Base-by-base conservation (phyloP, 2,329 filamentous ascomycete genomes). In the Fusarium sp. region DNA sequence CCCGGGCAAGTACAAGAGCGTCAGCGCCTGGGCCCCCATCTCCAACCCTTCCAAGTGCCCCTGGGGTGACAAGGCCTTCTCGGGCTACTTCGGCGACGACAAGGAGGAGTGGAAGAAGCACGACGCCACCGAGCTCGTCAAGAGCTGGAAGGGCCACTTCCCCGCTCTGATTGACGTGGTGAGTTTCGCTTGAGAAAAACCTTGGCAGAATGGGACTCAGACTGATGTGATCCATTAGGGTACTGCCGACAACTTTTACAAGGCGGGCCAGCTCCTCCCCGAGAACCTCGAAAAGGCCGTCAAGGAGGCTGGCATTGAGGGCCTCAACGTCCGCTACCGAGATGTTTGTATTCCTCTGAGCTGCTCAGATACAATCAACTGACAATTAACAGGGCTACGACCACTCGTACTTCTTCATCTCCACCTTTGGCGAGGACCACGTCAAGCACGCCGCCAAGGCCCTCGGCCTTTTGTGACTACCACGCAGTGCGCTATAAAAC, bases 361-460 rank as follows among this genome's bases (percentile, higher is more conserved):
- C 38, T 9, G 16, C 14, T 1, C n/a, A 14, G 3, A 6, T 2
- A 20, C n/a, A 6, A 6, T 31, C 13, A 22, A 29, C 52, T 65
- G 14, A 64, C 20, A 9, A 6, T 40, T 5, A 6, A 6, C 80
- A 94, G 85, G 95, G 92, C 71, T 98, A 99, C 81, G 97, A 99
- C 83, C 97, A 99, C 85, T 97, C 95, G 72, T 99, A 99, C 86
- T 99, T 91, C 85, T 98, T 98, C 84, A 97, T 99, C 87, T 92
- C 95, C 38, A 91, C 91, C 18, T 99, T 99, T 82, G 90, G 93
- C 50, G 92, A 94, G 79, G 95, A 98, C 78, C 97, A 99, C 84
- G 89, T 98, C 76, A 92, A 94, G 79, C 95, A 97, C 85, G 95
- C 95, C 69, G 96, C 95, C 75, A 98, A 97, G 87, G 92, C 95